Base-by-base conservation (phyloP, 352 stramenopile genomes). In the Globisporangium cylindrosporum region DNA sequence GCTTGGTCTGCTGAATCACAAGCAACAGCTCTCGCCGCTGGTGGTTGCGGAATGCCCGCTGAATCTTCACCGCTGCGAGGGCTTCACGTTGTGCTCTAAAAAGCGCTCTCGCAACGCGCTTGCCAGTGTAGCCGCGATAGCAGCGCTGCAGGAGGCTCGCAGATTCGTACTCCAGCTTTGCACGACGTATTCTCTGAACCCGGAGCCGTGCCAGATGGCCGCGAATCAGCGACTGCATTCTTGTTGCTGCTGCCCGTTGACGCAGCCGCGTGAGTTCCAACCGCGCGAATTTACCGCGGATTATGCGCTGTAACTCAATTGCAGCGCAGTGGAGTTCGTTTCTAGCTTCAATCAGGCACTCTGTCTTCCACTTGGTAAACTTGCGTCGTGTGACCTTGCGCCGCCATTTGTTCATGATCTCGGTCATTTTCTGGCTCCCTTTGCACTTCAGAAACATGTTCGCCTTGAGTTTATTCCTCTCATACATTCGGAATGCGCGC, bases 391-490 rank as follows among this genome's bases (percentile, higher is more conserved):
- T 78, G 12, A 78, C 76, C 34, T 83, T 88, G 27, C 79, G 81
- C 58, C 75, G 78, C 79, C 85, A 91, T 46, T 73, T 86, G 29
- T 59, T 76, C 72, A 96, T 84, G 73, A 96, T 82, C 36, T 72
- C 75, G 8, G 75, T 72, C 69, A 96, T 70, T 59, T 91, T 89
- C 60, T 91, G 80, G 36, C 76, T 84, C 27, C 76, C 88, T 53
- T 96, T 96, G 74, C 85, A 90, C 67, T 95, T 94, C 58, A 96
- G 76, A 57, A 93, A 95, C 70, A 82, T 73, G 57, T 91, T 87
- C 0, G 88, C 88, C 14, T 90, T 84, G 29, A 86, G 55, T 53
- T 95, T 93, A 73, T 93, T 93, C 61, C 80, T 78, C 60, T 92
- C 78, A 69, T 86, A 94, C 58, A 82, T 69, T 41, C 81, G 75